Base-by-base conservation (phyloP, 305 asterid genomes). In the Fraxinus latifolia region DNA sequence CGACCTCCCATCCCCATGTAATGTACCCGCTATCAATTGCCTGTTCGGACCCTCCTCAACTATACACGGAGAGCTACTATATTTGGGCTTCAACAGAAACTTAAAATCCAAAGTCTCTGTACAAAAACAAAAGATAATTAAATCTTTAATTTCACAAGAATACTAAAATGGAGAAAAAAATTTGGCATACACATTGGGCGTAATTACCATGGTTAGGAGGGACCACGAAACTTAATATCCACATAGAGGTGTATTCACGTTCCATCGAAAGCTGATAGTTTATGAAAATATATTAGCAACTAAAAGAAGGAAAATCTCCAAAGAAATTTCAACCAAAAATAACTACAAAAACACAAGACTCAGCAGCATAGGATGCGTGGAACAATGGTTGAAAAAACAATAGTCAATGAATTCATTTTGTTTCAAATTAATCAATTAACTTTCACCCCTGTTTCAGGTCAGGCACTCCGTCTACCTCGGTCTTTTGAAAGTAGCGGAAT, bases 211-310 rank as follows among this genome's bases (percentile, higher is more conserved):
- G 99, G 87, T 96, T 89, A 79, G 98, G 94, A 19, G 99, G 98
- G 55, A 93, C 98, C 39, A 96, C 99, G 71, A 96, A 96, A 79
- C 98, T 92, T 50, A 96, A 88, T 87, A 93, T 95, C 99, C 99
- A 96, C 93, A 90, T 90, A 62, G 97, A 94, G 34, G 93, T 87
- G 47, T 97, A 94, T 84, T 93, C 99, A 25, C 98, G 98, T 81
- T 91, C 98, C 98, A 96, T 81, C 1, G 95, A 82, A 25, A 96
- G 92, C 99, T 96, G 89, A 84, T 77, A 14, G 53, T 74, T 74
- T 0, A 84, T 5, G 78, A 9, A 9, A 60, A 34, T 76, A 3
- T 74, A 84, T 62, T 77, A 80, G 77, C 1, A 60, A 78, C 17
- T 7, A 36, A 75, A 80, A 27, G 17, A 47, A 15, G 33, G 60